These are phyloP conservation scores for Fagus sylvatica DNA, from an alignment of 306 rosid genomes.

Conservation along the genomic window DNA sequence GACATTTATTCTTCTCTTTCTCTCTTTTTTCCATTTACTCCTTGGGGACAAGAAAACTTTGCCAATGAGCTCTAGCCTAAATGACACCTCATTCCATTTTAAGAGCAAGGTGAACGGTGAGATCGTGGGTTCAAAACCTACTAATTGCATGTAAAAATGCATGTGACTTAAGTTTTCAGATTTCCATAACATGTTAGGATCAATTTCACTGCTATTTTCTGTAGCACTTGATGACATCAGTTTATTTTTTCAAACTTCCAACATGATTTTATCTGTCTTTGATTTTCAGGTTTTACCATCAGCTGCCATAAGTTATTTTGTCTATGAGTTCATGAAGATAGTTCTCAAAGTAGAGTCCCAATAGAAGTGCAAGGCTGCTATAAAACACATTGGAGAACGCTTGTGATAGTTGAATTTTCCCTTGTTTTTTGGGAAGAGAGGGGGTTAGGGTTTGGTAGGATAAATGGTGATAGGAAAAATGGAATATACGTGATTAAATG, in stretches of 20 bases:
- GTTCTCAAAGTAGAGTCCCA: slow-evolving; percentile 52
- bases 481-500: background rate
- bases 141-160: background rate
- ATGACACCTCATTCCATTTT: no score
- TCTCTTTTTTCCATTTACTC: no score
- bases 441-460: background rate
- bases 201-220: background rate
- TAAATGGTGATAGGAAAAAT: background rate
- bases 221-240: background rate
- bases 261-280: background rate
- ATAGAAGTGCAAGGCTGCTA: slow-evolving; percentile 7
- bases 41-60: no score
- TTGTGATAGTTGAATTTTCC: background rate
- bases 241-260: background rate
- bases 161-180: background rate
- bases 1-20: no score
- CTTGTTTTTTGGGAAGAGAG: background rate
- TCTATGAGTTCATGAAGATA: slow-evolving; percentile 64
- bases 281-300: slow-evolving; percentile 55
- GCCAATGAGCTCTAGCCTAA: no score
- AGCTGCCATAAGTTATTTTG: slow-evolving; percentile 61
- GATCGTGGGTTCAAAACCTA: no score
- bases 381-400: background rate
- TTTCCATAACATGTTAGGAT: background rate
- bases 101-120: no score